phyloP scores from a whole-genome alignment of 73 alveolate species.

The Tetrahymena malaccensis region DNA sequence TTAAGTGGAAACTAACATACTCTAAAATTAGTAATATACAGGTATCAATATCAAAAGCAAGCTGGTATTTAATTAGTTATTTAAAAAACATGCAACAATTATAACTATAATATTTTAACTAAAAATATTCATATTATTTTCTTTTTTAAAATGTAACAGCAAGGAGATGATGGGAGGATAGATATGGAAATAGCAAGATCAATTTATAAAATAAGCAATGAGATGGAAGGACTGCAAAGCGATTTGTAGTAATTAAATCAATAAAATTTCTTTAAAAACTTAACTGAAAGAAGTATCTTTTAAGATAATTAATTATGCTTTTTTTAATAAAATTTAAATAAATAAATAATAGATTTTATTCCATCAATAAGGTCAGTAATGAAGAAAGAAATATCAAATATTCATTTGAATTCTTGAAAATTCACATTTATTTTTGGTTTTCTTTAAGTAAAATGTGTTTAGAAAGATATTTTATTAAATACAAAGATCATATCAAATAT shows the following conservation, averaged over 20 bases:
- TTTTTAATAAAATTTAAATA: background rate
- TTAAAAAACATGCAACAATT: too few relatives aligned
- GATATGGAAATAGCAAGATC: constrained; percentile 27
- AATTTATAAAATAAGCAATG: background rate
- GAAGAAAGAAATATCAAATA: background rate
- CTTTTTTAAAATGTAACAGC: background rate
- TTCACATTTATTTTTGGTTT: too few relatives aligned
- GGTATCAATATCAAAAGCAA: background rate
- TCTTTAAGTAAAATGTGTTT: too few relatives aligned
- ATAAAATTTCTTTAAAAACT: background rate
- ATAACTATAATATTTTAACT: too few relatives aligned
- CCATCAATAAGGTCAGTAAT: background rate
- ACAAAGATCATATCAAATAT: too few relatives aligned
- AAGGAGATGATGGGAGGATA: constrained; percentile 43
- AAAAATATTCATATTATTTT: too few relatives aligned
- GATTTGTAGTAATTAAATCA: background rate
- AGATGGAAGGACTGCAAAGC: background rate
- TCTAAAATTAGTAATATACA: background rate
- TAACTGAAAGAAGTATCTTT: background rate
- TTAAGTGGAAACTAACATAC: background rate
- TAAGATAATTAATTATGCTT: background rate
- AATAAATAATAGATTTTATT: constrained; percentile 23
- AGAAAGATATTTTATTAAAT: too few relatives aligned
- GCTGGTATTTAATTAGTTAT: background rate
- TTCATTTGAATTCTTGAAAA: background rate